Evolutionary conservation across 2,329 filamentous ascomycete genomes (phyloP).

Genomic region (Mycosphaerella sp.): DNA sequence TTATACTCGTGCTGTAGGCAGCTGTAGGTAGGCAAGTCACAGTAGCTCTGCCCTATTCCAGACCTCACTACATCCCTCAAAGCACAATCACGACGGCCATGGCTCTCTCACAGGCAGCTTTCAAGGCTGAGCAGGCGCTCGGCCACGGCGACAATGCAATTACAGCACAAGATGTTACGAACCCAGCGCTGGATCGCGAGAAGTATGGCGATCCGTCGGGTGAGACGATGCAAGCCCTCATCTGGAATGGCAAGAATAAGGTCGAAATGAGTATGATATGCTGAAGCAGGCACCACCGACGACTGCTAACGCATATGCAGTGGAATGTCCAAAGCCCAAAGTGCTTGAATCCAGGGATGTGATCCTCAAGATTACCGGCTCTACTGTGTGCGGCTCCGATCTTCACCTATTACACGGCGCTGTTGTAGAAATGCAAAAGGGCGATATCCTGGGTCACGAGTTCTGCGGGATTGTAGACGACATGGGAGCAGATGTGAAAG

Average conservation of each 20-base stretch:
- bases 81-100: slow-evolving; percentile 15
- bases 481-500: slow-evolving; percentile 40
- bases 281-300: slow-evolving; percentile 12
- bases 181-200: slow-evolving; percentile 49
- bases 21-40: background rate
- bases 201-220: slow-evolving; percentile 46
- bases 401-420: slow-evolving; percentile 51
- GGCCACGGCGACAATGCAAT: slow-evolving; percentile 62
- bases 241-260: slow-evolving; percentile 75
- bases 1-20: background rate
- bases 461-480: slow-evolving; percentile 48
- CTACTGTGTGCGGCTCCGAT: slow-evolving; percentile 57
- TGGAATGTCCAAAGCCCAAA: slow-evolving; percentile 63
- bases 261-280: slow-evolving; percentile 52
- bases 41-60: background rate
- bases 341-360: slow-evolving; percentile 70
- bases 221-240: slow-evolving; percentile 67
- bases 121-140: slow-evolving; percentile 58
- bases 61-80: background rate
- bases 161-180: slow-evolving; percentile 63
- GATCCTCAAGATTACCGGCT: slow-evolving; percentile 69
- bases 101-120: slow-evolving; percentile 60
- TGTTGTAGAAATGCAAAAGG: slow-evolving; percentile 47
- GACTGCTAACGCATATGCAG: slow-evolving; percentile 20
- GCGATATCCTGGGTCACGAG: slow-evolving; percentile 49